A percentile compares a stretch with the other conserved stretches of the same genome.
Conservation (phyloP, 495 filamentous ascomycete genomes). For the Stereocaulon alpinum region DNA sequence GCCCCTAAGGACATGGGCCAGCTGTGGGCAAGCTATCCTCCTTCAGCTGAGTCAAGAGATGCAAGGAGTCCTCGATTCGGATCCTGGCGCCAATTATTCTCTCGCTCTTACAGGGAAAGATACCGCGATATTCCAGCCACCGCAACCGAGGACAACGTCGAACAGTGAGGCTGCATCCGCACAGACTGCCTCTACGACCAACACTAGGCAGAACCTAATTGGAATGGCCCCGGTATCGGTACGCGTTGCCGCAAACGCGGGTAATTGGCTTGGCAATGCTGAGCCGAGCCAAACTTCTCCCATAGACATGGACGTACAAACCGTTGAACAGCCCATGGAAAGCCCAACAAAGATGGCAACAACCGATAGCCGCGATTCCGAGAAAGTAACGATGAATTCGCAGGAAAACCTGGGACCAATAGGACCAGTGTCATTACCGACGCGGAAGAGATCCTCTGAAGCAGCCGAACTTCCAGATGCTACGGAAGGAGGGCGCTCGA, state of each 20-base stretch:
- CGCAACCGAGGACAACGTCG: neutral
- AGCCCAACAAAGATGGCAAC: neutral
- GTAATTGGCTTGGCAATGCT: constrained; percentile 1
- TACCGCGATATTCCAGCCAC: neutral
- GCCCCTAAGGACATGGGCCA: constrained; percentile 36
- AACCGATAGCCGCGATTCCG: neutral
- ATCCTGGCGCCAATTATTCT: constrained; percentile 31
- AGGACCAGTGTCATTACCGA: constrained; percentile 18
- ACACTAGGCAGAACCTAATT: neutral
- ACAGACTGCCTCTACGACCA: neutral
- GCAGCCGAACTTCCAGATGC: constrained; percentile 41
- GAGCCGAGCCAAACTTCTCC: neutral
- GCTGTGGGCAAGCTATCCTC: constrained; percentile 48
- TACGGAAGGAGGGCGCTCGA: constrained; percentile 51
- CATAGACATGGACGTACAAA: neutral
- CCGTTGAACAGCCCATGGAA: neutral
- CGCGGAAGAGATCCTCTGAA: constrained; percentile 42
- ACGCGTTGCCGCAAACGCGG: neutral
- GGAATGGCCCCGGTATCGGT: neutral
- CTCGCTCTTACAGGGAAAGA: constrained; percentile 27
- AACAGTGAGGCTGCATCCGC: neutral
- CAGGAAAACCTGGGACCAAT: neutral
- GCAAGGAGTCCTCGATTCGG: constrained; percentile 26
- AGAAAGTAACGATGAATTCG: neutral
- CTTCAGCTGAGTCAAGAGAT: constrained; percentile 38